A percentile compares a stretch with the other conserved stretches of the same genome.
Conservation (phyloP, 129 eudicot genomes). For the Centaurea solstitialis region DNA sequence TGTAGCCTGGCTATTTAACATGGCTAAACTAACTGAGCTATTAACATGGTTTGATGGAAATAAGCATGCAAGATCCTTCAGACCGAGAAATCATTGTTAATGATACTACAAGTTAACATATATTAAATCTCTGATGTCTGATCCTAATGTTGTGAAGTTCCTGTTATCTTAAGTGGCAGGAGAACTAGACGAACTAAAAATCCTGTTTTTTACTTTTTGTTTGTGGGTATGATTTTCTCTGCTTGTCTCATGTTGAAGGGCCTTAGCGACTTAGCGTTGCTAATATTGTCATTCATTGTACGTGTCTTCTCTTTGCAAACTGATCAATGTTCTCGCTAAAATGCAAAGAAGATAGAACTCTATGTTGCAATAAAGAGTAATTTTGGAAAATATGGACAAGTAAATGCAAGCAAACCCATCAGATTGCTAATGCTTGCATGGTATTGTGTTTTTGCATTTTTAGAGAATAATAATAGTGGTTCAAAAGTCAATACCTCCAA, state of each 20-base stretch:
- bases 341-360: background rate
- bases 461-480: background rate
- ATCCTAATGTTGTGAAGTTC: background rate
- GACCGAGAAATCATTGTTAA: background rate
- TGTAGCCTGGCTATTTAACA: background rate
- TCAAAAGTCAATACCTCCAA: background rate
- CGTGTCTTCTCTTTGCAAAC: no score
- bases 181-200: background rate
- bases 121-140: background rate
- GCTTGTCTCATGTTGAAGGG: no score
- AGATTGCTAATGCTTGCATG: background rate
- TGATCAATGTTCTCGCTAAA: background rate
- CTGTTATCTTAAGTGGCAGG: background rate
- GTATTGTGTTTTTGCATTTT: background rate
- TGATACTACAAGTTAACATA: background rate
- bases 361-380: background rate
- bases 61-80: background rate
- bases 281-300: no score
- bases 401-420: background rate
- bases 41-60: background rate
- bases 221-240: background rate
- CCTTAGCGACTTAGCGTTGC: no score
- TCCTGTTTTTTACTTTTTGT: background rate
- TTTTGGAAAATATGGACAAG: background rate
- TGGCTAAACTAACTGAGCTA: background rate